Evolutionary conservation across 768 basidiomycete genomes (phyloP), one percentile per base, ranked within the genome.

Genomic region (Lentinula lateritia): DNA sequence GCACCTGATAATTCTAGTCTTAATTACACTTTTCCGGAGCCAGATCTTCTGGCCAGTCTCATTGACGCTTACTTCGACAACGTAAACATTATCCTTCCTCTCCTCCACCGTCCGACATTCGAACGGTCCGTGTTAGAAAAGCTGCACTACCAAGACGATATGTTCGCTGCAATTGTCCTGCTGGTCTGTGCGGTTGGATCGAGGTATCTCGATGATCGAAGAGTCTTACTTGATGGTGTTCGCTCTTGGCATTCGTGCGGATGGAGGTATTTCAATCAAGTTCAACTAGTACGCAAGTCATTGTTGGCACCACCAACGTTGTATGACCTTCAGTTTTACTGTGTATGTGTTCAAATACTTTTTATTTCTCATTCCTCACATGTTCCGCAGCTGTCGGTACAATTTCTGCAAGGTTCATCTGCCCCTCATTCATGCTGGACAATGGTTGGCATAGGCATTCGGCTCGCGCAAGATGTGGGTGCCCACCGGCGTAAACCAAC

Each of bases 61-160:
- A 72, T 92, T 41, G 79, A 87, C 39, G 72, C 84, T 28, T 93
- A 88, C 67, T 96, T 95, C 68, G 62, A 63, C 0, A 64, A 80
- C 38, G 59, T 79, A 61, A 89, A 93, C 66, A 62, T 78, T n/a
- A 75, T 80, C 58, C 66, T 82, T 0, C 91, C 92, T 1, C 76
- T 95, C 3, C 76, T 96, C 5, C 92, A 94, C 66, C 81, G 85
- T 3, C 85, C 85, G 0, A 83, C 83, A 5, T 92, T 95, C 65
- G 79, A 86, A 42, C 73, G 75, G 23, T 74, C 76, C 16, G 65
- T 88, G 23, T 66, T 64, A 1, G 78, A 81, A 4, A 80, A 80
- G 0, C 66, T 84, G 1, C 85, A 91, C 66, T 68, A 77, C 16
- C 71, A 66, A 0, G 77, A 90, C 59, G 58, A 76, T 0, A 67